Evolutionary conservation across 257 asterid genomes (phyloP), one percentile per base, ranked within the genome.

Genomic region (Nicotiana tomentosiformis): DNA sequence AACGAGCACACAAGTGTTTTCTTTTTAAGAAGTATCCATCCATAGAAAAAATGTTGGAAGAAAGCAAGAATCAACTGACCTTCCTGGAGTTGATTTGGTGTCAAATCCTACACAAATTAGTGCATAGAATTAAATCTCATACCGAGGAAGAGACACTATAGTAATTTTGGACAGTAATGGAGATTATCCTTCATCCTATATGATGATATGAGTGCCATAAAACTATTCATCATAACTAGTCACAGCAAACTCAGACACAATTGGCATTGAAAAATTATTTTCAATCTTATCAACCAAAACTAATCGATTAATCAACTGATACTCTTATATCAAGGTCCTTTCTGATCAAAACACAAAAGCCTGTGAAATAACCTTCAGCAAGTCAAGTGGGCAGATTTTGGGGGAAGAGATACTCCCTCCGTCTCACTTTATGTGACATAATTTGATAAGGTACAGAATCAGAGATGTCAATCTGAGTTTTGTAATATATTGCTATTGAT

Each of bases 51-150:
- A 67, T 81, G 76, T 30, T 39, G 60, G 39, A 79, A 82, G 81
- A 72, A 84, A 83, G 65, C n/a, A 80, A 76, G 56, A 35, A 62
- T 26, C 69, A 85, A 83, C 95, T 78, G 82, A 93, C 99, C 99
- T 67, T 95, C 95, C 89, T 96, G 99, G 84, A 96, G 98, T 84
- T 93, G 95, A 90, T 90, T 92, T 46, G 99, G 99, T 29, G 99
- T 89, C 90, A 96, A 87, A 85, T 96, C 99, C 99, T 96, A 93
- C 77, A 82, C 85, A 87, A 55, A 77, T 17, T 81, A 57, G 57
- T 64, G 86, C 51, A 88, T 66, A 86, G 67, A 51, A 67, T 77
- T 57, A 82, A 58, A 74, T 16, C 69, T 82, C 64, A 83, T 65
- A 83, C 17, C 4, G 29, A 51, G 46, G 46, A 74, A 35, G 68